Percentiles rank a stretch among this genome's conserved stretches.
Evolutionary conservation across 805 yeast species (phyloP).

Genomic region (Metschnikowia continentalis): DNA sequence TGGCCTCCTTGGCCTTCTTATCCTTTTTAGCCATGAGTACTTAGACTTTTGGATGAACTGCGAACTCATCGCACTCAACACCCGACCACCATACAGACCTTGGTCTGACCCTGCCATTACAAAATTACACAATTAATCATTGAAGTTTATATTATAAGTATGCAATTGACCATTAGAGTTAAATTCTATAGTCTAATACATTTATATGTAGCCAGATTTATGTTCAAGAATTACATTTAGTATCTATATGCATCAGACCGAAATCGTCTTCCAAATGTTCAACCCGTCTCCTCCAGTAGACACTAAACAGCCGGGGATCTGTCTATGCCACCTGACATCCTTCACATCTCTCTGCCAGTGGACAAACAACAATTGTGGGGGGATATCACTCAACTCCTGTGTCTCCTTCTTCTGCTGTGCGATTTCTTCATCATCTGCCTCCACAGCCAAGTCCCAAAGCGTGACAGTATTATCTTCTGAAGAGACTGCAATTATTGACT

Average conservation of each 20-base stretch:
- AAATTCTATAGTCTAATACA: background rate
- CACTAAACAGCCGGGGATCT: constrained; percentile 92
- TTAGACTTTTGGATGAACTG: background rate
- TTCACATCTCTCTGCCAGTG: constrained; percentile 98
- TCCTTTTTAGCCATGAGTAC: constrained; percentile 75
- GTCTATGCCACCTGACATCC: constrained; percentile 97
- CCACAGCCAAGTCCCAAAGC: constrained; percentile 96
- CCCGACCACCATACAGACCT: background rate
- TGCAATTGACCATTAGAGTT: background rate
- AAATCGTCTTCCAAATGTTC: constrained; percentile 93
- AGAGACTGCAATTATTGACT: constrained; percentile 91
- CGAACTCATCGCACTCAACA: constrained; percentile 1
- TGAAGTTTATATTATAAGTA: no score
- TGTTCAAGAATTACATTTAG: background rate
- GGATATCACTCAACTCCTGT: constrained; percentile 80
- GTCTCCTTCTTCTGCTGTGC: constrained; percentile 76
- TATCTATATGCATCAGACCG: constrained; percentile 50
- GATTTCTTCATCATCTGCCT: constrained; percentile 95
- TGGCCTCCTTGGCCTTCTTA: constrained; percentile 85
- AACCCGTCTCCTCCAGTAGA: constrained; percentile 95
- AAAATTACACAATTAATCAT: background rate
- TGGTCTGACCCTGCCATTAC: background rate
- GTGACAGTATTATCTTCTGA: constrained; percentile 97
- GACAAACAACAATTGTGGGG: constrained; percentile 91
- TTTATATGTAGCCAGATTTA: background rate